These are phyloP conservation scores for Osmozyma mogii DNA, from an alignment of 805 yeast species.

Conservation along the genomic window DNA sequence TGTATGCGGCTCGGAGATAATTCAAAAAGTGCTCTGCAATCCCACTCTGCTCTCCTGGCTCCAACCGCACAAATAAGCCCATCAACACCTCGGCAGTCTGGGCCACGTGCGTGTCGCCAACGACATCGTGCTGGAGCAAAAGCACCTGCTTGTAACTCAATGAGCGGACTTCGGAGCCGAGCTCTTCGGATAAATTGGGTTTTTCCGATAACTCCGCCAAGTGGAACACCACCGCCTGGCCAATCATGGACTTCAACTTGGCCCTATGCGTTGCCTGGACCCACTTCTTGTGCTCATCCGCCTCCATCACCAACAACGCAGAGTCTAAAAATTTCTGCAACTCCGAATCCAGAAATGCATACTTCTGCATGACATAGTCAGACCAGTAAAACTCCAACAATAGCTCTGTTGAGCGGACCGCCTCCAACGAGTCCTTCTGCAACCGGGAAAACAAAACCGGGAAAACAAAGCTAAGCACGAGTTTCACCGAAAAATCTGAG, in stretches of 20 bases:
- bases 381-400: too few relatives aligned
- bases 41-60: slow-evolving; percentile 9
- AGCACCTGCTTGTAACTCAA: slow-evolving; percentile 27
- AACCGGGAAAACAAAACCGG: too few relatives aligned
- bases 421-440: too few relatives aligned
- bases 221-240: slow-evolving; percentile 20
- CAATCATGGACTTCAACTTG: slow-evolving; percentile 19
- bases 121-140: slow-evolving; percentile 21
- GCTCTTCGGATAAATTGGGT: slow-evolving; percentile 4
- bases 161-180: slow-evolving; percentile 17
- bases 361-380: too few relatives aligned
- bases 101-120: slow-evolving; percentile 26
- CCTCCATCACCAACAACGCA: too few relatives aligned
- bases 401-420: too few relatives aligned
- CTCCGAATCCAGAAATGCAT: too few relatives aligned
- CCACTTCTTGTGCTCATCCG: too few relatives aligned
- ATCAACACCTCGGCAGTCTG: slow-evolving; percentile 25
- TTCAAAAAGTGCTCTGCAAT: slow-evolving; percentile 24
- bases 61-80: slow-evolving; percentile 20
- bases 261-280: too few relatives aligned
- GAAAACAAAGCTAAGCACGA: slow-evolving; percentile 26
- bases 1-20: slow-evolving; percentile 25
- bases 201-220: slow-evolving; percentile 16
- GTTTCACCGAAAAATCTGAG: slow-evolving; percentile 27
- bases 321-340: too few relatives aligned